phyloP scores from a whole-genome alignment of 140 eudicot species.

The Erigeron philadelphicus region DNA sequence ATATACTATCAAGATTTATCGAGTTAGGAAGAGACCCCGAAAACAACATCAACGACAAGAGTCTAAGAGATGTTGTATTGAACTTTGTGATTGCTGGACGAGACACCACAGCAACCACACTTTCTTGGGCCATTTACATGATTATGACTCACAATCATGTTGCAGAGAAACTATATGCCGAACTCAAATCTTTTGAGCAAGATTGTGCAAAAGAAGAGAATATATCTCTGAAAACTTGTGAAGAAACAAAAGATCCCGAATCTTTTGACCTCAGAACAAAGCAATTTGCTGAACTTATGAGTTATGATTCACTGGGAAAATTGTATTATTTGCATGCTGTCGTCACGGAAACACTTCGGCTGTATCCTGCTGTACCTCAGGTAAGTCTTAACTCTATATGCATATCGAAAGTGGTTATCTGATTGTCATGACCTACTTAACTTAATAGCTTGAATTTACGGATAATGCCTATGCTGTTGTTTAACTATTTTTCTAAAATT shows the following conservation, averaged over 20 bases:
- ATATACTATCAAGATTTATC: conserved; percentile 76
- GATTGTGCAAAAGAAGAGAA: conserved; percentile 54
- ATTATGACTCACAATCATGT: conserved; percentile 59
- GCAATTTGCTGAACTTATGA: conserved; percentile 65
- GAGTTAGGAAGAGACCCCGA: conserved; percentile 80
- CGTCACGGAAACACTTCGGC: conserved; percentile 82
- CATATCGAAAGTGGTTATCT: neutral
- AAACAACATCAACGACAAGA: conserved; percentile 70
- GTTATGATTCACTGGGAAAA: conserved; percentile 69
- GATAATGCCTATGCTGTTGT: too few species aligned
- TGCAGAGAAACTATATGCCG: conserved; percentile 67
- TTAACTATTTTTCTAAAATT: too few species aligned
- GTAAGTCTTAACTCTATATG: conserved; percentile 27
- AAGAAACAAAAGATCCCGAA: conserved; percentile 43
- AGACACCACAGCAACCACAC: conserved; percentile 94
- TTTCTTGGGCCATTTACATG: conserved; percentile 93
- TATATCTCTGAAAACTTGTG: conserved; percentile 31
- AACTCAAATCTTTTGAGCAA: conserved; percentile 59
- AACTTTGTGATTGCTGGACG: conserved; percentile 97
- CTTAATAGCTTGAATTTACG: too few species aligned
- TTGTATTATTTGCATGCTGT: conserved; percentile 87
- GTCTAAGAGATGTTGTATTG: conserved; percentile 82
- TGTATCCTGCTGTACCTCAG: conserved; percentile 97
- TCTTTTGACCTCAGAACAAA: conserved; percentile 52
- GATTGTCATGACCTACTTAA: too few species aligned